phyloP scores from a whole-genome alignment of 2,329 filamentous ascomycete genomes.

The Aschersonia sp. region DNA sequence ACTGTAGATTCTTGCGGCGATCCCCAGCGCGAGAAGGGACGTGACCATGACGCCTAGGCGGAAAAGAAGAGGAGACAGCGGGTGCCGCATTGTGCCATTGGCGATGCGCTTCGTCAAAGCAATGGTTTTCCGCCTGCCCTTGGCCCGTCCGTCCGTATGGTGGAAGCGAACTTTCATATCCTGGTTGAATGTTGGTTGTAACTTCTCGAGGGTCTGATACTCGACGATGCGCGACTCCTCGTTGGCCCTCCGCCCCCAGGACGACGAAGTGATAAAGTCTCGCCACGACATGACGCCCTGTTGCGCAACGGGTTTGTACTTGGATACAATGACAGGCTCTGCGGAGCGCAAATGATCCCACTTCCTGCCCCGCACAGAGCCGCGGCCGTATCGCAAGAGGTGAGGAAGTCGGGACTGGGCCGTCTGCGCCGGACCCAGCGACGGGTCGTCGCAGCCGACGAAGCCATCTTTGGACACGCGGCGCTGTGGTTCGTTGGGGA shows the following conservation, averaged over 20 bases:
- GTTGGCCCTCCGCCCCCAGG: constrained; percentile 30
- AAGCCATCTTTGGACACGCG: constrained; percentile 34
- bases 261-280: constrained; percentile 37
- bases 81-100: constrained; percentile 59
- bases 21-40: constrained; percentile 64
- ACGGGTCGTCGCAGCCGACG: constrained; percentile 24
- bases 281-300: constrained; percentile 32
- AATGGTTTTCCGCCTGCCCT: constrained; percentile 13
- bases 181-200: constrained; percentile 32
- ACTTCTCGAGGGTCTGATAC: constrained; percentile 25
- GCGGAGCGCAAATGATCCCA: constrained; percentile 46
- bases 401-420: constrained; percentile 25
- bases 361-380: constrained; percentile 31
- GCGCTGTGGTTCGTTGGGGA: constrained; percentile 21
- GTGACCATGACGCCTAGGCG: constrained; percentile 72
- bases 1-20: constrained; percentile 62
- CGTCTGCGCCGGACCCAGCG: constrained; percentile 18
- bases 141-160: constrained; percentile 9
- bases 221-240: constrained; percentile 34
- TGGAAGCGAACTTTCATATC: constrained; percentile 18
- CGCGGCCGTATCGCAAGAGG: constrained; percentile 31
- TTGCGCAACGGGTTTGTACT: constrained; percentile 24
- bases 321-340: constrained; percentile 43
- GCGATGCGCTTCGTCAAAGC: constrained; percentile 42
- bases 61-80: constrained; percentile 73